Percentiles rank a stretch among this genome's conserved stretches.
Evolutionary conservation across 2,329 filamentous ascomycete species (phyloP).

Genomic region (Dothistroma septosporum): DNA sequence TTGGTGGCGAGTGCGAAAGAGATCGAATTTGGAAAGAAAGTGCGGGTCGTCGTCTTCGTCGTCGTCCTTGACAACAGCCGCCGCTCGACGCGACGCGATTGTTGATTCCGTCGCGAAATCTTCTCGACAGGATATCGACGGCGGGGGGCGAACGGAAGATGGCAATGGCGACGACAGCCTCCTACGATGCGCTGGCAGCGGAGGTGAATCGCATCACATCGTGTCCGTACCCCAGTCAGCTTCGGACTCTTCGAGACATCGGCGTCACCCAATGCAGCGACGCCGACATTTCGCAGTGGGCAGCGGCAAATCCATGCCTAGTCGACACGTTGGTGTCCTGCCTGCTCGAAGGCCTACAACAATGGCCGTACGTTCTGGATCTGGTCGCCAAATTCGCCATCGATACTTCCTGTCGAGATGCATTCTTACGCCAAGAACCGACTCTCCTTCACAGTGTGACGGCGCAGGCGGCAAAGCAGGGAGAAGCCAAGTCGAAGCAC

Average conservation of each 20-base stretch:
- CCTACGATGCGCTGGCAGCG: constrained; percentile 17
- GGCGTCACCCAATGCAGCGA: constrained; percentile 26
- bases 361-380: constrained; percentile 49
- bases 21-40: background rate
- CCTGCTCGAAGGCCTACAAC: constrained; percentile 48
- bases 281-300: constrained; percentile 44
- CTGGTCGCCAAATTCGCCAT: constrained; percentile 45
- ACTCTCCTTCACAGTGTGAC: constrained; percentile 30
- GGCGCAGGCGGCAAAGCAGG: constrained; percentile 24
- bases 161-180: background rate
- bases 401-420: constrained; percentile 27
- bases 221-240: constrained; percentile 32
- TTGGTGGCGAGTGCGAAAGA: background rate
- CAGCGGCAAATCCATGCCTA: constrained; percentile 48
- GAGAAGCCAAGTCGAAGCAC: constrained; percentile 21
- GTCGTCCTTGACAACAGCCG: constrained; percentile 1
- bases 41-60: background rate
- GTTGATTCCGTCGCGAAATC: background rate
- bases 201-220: constrained; percentile 31
- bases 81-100: background rate
- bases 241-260: constrained; percentile 16
- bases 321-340: constrained; percentile 43
- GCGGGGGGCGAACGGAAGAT: background rate
- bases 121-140: background rate
- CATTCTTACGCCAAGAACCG: constrained; percentile 31